Percentiles rank a stretch among this genome's conserved stretches.
phyloP scores from a whole-genome alignment of 2,329 filamentous ascomycete genomes.

The Penicillium sp. region DNA sequence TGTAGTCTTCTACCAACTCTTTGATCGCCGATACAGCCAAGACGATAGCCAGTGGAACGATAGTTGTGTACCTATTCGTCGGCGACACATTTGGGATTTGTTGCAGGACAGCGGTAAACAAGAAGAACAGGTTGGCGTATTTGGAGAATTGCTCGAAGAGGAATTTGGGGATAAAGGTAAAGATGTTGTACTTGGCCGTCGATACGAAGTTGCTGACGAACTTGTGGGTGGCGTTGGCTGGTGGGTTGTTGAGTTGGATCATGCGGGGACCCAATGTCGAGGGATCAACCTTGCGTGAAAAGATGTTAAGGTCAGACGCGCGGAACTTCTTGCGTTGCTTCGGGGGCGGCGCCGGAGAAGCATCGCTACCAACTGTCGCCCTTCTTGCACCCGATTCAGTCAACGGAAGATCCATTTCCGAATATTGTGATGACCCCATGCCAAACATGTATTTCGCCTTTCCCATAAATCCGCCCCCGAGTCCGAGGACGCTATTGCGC shows the following conservation, averaged over 20 bases:
- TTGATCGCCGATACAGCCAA: constrained; percentile 93
- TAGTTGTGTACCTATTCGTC: constrained; percentile 93
- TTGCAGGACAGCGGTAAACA: constrained; percentile 91
- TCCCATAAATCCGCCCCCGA: constrained; percentile 85
- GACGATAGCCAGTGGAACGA: constrained; percentile 87
- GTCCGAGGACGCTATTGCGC: constrained; percentile 81
- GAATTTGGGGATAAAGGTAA: constrained; percentile 95
- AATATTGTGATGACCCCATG: constrained; percentile 76
- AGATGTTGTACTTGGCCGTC: constrained; percentile 92
- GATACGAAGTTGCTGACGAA: constrained; percentile 97
- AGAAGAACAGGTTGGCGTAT: constrained; percentile 98
- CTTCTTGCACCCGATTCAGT: constrained; percentile 68
- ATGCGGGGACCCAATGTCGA: constrained; percentile 87
- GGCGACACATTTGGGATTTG: constrained; percentile 94
- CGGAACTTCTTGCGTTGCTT: constrained; percentile 60
- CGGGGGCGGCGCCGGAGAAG: constrained; percentile 40
- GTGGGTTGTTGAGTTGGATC: constrained; percentile 94
- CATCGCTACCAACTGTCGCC: constrained; percentile 43
- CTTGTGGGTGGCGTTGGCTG: constrained; percentile 83
- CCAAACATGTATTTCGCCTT: constrained; percentile 87
- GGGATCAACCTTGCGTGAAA: constrained; percentile 82
- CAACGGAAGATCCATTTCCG: constrained; percentile 95
- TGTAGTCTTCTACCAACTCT: constrained; percentile 89
- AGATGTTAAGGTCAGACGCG: constrained; percentile 79
- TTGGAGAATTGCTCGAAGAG: constrained; percentile 98